Conservation (phyloP, 805 yeast genomes). For the Candida nitratophila region DNA sequence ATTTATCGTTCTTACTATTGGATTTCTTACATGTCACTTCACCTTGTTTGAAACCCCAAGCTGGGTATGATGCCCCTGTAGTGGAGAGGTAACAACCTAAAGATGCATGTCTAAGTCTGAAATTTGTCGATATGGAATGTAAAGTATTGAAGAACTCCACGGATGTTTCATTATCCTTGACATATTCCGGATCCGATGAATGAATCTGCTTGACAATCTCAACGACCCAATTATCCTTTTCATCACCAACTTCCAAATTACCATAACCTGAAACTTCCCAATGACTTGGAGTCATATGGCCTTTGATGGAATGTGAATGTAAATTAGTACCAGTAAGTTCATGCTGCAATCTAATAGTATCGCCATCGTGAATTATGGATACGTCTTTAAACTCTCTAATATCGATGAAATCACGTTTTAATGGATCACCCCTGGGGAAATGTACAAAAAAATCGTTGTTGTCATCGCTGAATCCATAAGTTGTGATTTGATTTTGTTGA, state of each 20-base stretch:
- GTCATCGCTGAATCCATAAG: constrained; percentile 83
- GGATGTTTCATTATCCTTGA: constrained; percentile 27
- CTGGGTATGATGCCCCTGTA: constrained; percentile 75
- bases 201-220: constrained; percentile 55
- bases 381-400: constrained; percentile 34
- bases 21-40: constrained; percentile 67
- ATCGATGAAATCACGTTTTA: constrained; percentile 6
- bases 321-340: constrained; percentile 56
- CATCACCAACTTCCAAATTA: constrained; percentile 54
- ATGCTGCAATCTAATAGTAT: constrained; percentile 56
- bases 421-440: constrained; percentile 29
- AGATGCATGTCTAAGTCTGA: constrained; percentile 62
- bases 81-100: constrained; percentile 83
- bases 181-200: constrained; percentile 22
- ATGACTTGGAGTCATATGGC: constrained; percentile 46
- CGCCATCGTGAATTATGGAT: constrained; percentile 49
- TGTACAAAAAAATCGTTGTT: constrained; percentile 67
- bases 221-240: constrained; percentile 70
- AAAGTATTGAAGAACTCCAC: constrained; percentile 44
- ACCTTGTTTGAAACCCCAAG: constrained; percentile 98
- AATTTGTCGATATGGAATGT: constrained; percentile 79
- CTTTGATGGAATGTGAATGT: constrained; percentile 63
- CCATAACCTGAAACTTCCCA: constrained; percentile 73
- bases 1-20: constrained; percentile 42
- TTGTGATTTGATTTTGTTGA: constrained; percentile 91